Percentiles rank a stretch among this genome's conserved stretches.
Conservation (phyloP, 2,329 filamentous ascomycete genomes). For the Pestalotiopsis sp. region DNA sequence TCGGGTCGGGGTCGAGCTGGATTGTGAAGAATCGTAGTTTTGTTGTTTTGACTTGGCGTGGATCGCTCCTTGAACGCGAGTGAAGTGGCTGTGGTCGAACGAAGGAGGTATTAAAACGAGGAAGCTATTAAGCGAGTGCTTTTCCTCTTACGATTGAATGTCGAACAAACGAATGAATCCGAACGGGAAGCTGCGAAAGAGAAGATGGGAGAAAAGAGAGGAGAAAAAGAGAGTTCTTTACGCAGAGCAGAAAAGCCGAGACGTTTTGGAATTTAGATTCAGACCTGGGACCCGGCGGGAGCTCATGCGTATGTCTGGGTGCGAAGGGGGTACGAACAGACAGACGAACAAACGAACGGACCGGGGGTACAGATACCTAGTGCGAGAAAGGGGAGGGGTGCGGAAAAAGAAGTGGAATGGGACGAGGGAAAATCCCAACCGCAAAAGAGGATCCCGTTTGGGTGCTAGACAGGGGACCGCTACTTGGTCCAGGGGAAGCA, state of each 20-base stretch:
- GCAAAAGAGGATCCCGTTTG: conserved; percentile 10
- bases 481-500: conserved; percentile 9
- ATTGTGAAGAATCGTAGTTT: conserved; percentile 17
- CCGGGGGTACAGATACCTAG: no score
- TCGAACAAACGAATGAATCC: conserved; percentile 42
- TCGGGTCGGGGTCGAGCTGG: background rate
- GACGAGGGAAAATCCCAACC: conserved; percentile 9
- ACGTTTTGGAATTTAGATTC: conserved; percentile 37
- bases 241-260: conserved; percentile 37
- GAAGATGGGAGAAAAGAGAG: conserved; percentile 21
- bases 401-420: background rate
- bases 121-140: conserved; percentile 37
- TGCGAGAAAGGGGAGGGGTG: background rate
- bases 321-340: background rate
- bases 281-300: conserved; percentile 1
- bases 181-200: conserved; percentile 33
- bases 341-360: no score
- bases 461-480: conserved; percentile 4
- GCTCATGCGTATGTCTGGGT: background rate
- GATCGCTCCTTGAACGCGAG: conserved; percentile 14
- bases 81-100: background rate
- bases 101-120: conserved; percentile 35
- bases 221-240: conserved; percentile 31
- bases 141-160: conserved; percentile 35
- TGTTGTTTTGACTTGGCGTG: conserved; percentile 13